phyloP scores from a whole-genome alignment of 495 filamentous ascomycete species.

The Annulohypoxylon nitens region DNA sequence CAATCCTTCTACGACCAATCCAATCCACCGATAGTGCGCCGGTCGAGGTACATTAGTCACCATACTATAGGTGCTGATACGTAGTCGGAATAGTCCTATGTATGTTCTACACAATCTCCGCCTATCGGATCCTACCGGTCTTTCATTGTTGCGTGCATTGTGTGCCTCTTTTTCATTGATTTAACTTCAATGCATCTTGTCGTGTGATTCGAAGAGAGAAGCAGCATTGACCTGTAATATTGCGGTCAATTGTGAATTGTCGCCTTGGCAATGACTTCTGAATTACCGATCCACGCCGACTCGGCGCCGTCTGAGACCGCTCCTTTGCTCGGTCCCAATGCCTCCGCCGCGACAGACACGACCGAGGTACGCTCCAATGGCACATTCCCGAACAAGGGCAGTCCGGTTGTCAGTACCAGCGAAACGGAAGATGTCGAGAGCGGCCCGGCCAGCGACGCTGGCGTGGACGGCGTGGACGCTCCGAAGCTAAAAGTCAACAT shows the following conservation, averaged over 20 bases:
- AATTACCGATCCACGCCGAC: conserved; percentile 23
- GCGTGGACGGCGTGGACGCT: conserved; percentile 13
- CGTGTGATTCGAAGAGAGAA: neutral
- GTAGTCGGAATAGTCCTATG: conserved; percentile 1
- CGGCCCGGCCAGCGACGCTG: conserved; percentile 7
- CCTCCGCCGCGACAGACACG: conserved; percentile 25
- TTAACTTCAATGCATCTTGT: neutral
- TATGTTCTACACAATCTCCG: conserved; percentile 11
- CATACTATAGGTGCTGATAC: too few relatives aligned
- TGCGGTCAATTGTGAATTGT: conserved; percentile 5
- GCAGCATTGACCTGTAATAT: neutral
- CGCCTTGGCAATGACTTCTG: conserved; percentile 25
- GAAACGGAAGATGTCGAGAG: conserved; percentile 41
- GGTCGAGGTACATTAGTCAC: conserved; percentile 25
- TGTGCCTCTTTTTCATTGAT: neutral
- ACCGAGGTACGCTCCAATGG: conserved; percentile 29
- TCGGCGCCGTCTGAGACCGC: conserved; percentile 44
- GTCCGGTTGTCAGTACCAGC: conserved; percentile 3
- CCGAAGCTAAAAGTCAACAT: conserved; percentile 58
- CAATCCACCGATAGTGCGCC: conserved; percentile 28
- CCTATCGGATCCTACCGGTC: conserved; percentile 14
- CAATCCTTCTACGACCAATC: conserved; percentile 23
- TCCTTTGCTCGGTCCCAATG: conserved; percentile 39
- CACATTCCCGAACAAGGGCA: conserved; percentile 31
- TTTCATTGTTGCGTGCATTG: neutral